Evolutionary conservation across 805 yeast species (phyloP), one percentile per base, ranked within the genome.

Genomic region (Lipomyces starkeyi): DNA sequence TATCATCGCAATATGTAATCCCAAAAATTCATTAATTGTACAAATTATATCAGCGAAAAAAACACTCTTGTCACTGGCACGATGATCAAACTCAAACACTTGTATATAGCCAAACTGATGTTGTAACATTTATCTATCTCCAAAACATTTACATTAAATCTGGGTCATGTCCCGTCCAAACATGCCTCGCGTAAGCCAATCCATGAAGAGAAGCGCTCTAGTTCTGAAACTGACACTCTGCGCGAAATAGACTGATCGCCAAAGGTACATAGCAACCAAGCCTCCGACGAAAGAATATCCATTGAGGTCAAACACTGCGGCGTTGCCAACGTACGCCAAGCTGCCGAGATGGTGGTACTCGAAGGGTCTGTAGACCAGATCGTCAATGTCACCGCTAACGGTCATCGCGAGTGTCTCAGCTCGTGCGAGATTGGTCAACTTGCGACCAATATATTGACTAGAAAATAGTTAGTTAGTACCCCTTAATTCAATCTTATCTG

Each of bases 221-320:
- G 88, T 86, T 77, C 91, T 83, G 74, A 86, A 76, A 67, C 89
- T 85, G 53, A 88, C 91, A 62, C 88, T 84, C 76, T 88, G 89
- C 40, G 90, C 85, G 78, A 87, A 88, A 78, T 88, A 88, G 35
- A 86, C 89, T 61, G 88, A 84, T 80, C 91, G 84, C 91, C 91
- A 88, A 64, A 88, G 78, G 75, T 88, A 88, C 87, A 88, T 86
- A n/a, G 91, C 91, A 54, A 87, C 76, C 61, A 88, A 76, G 1
- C 91, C 91, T 67, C 91, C 90, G 68, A 87, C 86, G 68, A 86
- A 83, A 40, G 88, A 81, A 73, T 85, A 85, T 22, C 86, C 86
- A 43, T 87, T 87, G 65, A 86, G 75, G 75, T 88, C 91, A 75
- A 88, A 87, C 34, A 87, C 90, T 2, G 91, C 91, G 61, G 88